Conservation (phyloP, 371 early-diverging fungal genomes). For the Mortierella sp. region DNA sequence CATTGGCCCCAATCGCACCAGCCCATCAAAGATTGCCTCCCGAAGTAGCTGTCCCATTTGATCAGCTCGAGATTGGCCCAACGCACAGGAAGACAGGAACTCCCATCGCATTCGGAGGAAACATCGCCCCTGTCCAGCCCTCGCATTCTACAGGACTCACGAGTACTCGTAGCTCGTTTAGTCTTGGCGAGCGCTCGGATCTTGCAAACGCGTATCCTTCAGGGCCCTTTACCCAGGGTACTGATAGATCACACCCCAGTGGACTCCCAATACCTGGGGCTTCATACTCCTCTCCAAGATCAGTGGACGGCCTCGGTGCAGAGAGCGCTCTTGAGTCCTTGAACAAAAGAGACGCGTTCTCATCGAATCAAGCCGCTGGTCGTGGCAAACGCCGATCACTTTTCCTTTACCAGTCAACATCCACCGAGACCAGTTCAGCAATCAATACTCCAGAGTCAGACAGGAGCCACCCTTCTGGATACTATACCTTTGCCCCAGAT, state of each 20-base stretch:
- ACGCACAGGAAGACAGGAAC: slow-evolving; percentile 6
- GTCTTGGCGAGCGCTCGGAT: neutral
- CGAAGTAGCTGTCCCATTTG: slow-evolving; percentile 13
- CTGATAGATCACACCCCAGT: no score
- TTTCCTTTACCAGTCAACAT: slow-evolving; percentile 3
- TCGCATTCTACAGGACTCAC: neutral
- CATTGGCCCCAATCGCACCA: slow-evolving; percentile 18
- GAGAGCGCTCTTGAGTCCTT: slow-evolving; percentile 18
- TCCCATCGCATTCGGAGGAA: neutral
- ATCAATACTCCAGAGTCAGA: neutral
- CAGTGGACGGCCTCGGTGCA: slow-evolving; percentile 7
- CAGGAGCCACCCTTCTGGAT: slow-evolving; percentile 14
- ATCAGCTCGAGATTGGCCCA: slow-evolving; percentile 25
- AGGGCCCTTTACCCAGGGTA: no score
- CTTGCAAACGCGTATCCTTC: no score
- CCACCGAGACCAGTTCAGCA: slow-evolving; percentile 9
- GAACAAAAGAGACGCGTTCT: slow-evolving; percentile 20
- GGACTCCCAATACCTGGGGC: no score
- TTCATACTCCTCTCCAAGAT: neutral
- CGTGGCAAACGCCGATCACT: no score
- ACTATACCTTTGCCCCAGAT: slow-evolving; percentile 36
- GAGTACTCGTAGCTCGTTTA: neutral
- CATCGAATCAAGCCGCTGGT: neutral
- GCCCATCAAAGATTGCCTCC: slow-evolving; percentile 25
- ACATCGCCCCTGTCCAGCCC: neutral